Base-by-base conservation (phyloP, 441 rosid species). In the Mallotus japonicus region DNA sequence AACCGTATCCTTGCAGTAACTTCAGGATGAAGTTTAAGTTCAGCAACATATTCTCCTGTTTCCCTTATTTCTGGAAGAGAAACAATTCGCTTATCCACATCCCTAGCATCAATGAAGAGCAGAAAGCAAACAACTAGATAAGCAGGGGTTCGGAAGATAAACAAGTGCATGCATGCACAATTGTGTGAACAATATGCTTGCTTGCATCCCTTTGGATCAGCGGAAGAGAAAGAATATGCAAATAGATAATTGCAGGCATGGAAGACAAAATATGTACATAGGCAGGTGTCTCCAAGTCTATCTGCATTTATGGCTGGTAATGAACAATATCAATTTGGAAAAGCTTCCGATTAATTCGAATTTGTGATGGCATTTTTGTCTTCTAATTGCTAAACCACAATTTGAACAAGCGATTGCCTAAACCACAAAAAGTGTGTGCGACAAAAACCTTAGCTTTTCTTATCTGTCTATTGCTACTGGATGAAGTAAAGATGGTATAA, bases 11-110 rank as follows among this genome's bases (percentile, higher is more conserved):
- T 88, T 60, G 97, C 95, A 49, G 87, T 88, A 69, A 95, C 97
- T 79, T 95, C 97, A 0, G 96, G 96, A 67, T 92, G 99, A 80
- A 95, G 97, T 84, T 88, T 95, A 47, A 95, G 85, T 79, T 95
- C 97, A 34, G 92, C 99, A 19, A 89, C 67, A 79, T 92, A 90
- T 79, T 90, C 97, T 69, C 99, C 97, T 0, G 92, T 88, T 83
- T 95, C 99, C 74, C 94, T 85, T 58, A 95, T 92, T 68, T 95
- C 99, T 4, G 97, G 97, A 78, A 95, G 83, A 58, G 75, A 72
- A 59, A 95, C 91, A 65, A 92, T 70, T 49, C 90, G 82, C 83
- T 92, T 92, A 86, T 95, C 97, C 70, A 92, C 87, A 73, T 94
- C 99, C 82, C 99, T 94, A 76, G 69, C 60, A 78, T 44, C 56